Base-by-base conservation (phyloP, 2,329 filamentous ascomycete species). In the Xylariaceae sp. region DNA sequence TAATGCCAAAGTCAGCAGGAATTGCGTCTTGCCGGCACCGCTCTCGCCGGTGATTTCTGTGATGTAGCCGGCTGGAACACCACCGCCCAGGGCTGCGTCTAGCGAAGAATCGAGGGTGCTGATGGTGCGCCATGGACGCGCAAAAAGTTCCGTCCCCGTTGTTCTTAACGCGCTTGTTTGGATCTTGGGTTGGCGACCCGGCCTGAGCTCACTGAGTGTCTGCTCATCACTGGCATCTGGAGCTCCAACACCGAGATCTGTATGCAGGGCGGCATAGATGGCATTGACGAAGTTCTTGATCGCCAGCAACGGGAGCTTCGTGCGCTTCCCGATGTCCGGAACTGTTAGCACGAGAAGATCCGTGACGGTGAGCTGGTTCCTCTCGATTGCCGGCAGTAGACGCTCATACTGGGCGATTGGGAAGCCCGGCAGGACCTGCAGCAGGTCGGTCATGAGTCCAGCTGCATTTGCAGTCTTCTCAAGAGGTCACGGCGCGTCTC, bases 21-120 rank as follows among this genome's bases (percentile, higher is more conserved):
- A 85, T 73, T 99, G 94, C 1, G 94, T 97, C 81, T 99, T 99
- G 69, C 93, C 94, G 65, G 87, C 89, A 67, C 92, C 94, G 65
- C 91, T 96, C 78, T 97, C 94, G 60, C 94, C 94, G 1, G 91
- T 89, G 62, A 99, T 82, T 73, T 99, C 94, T 6, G 90, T 92
- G 69, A 99, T 79, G 74, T 88, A 88, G 51, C 92, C 89, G 2
- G 86, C 82, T 1, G 88, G 89, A 57, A 97, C 82, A 17, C 94
- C 94, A 52, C 92, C 93, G 61, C 83, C 84, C 45, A 97, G 80
- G 2, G 75, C 76, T 7, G 71, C 72, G 65, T 99, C 93, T 37
- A 99, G 79, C 44, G 75, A 74, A 53, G 82, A 78, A 73, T 96
- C 90, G 49, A 97, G 82, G 0, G 90, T 95, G 76, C 88, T 96